These are phyloP conservation scores for Eimeria necatrix DNA, from an alignment of 169 alveolate genomes.

Conservation along the genomic window DNA sequence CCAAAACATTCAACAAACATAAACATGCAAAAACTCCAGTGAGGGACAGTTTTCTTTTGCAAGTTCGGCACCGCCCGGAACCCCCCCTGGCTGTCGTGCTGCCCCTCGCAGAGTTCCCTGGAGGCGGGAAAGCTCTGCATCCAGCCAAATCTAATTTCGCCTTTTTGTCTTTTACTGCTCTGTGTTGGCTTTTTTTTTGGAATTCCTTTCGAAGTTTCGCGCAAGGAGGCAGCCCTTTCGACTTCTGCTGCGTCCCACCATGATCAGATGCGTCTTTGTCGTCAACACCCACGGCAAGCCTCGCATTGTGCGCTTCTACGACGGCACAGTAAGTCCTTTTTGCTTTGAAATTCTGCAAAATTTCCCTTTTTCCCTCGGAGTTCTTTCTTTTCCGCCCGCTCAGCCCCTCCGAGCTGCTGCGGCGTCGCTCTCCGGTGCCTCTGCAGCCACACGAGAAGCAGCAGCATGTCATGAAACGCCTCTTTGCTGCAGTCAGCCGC, in stretches of 20 bases:
- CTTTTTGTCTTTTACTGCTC: not conserved
- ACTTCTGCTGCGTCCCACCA: constrained; percentile 36
- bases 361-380: not conserved
- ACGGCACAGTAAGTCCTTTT: constrained; percentile 84
- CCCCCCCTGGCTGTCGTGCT: no score
- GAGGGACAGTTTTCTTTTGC: no score
- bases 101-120: no score
- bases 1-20: no score
- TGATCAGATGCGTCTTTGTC: constrained; percentile 90
- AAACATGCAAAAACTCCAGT: no score
- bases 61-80: no score
- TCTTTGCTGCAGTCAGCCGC: constrained; percentile 85
- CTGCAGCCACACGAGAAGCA: constrained; percentile 86
- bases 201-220: not conserved
- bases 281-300: constrained; percentile 91
- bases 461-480: constrained; percentile 85
- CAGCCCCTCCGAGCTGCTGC: not conserved
- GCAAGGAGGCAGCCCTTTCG: not conserved
- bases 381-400: not conserved
- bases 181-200: not conserved
- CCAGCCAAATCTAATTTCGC: no score
- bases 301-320: constrained; percentile 91
- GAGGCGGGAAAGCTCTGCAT: no score
- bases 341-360: not conserved
- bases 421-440: not conserved